Conservation (phyloP, 2,329 filamentous ascomycete species). For the Cryphonectria japonica region DNA sequence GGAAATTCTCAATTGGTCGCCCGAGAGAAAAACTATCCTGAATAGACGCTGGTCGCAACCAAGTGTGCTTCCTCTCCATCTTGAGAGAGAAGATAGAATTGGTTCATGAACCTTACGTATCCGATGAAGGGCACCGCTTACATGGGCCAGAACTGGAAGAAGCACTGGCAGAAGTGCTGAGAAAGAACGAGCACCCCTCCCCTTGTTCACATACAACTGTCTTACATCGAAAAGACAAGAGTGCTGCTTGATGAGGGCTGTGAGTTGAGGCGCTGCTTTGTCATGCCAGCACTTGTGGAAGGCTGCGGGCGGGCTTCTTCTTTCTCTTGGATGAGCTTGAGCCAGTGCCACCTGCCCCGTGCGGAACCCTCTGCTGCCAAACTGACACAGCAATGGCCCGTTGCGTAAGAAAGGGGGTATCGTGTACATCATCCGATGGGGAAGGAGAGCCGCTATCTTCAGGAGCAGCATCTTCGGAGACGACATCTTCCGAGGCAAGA, state of each 20-base stretch:
- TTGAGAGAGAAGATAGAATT: no score
- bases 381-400: slow-evolving; percentile 69
- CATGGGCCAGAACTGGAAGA: not conserved
- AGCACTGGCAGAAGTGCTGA: not conserved
- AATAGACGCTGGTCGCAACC: no score
- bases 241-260: not conserved
- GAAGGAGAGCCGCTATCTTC: not conserved
- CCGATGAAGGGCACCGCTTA: no score
- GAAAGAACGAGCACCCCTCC: not conserved
- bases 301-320: slow-evolving; percentile 17
- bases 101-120: no score
- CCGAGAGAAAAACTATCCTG: no score
- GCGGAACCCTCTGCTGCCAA: slow-evolving; percentile 68
- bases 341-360: slow-evolving; percentile 37
- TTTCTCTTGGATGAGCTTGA: slow-evolving; percentile 43
- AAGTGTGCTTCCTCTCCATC: no score
- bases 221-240: not conserved
- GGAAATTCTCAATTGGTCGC: no score
- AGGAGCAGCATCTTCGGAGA: no score
- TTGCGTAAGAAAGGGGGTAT: slow-evolving; percentile 74
- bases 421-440: slow-evolving; percentile 65
- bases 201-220: not conserved
- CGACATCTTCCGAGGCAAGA: no score
- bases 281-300: not conserved
- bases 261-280: not conserved